phyloP scores from a whole-genome alignment of 2,329 filamentous ascomycete species.

The Colletotrichum spinosum region DNA sequence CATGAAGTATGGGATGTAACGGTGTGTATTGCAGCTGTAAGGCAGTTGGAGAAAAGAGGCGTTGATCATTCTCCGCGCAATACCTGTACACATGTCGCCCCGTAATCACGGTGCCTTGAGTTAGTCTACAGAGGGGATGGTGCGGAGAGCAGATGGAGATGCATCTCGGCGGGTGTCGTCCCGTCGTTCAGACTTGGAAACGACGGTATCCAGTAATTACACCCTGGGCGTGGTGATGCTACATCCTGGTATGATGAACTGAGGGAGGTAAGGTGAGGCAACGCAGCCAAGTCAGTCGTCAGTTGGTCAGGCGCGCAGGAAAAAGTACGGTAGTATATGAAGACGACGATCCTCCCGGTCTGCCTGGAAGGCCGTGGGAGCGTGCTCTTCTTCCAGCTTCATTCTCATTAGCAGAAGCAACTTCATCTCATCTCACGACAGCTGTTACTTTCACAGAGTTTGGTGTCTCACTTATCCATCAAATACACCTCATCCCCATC shows the following conservation, averaged over 20 bases:
- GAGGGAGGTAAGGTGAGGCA: slow-evolving; percentile 13
- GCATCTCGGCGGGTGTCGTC: slow-evolving; percentile 40
- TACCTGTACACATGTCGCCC: no score
- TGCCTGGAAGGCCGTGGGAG: not conserved
- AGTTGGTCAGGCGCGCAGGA: not conserved
- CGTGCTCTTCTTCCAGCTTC: no score
- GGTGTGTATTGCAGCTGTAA: not conserved
- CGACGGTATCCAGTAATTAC: not conserved
- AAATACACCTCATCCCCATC: no score
- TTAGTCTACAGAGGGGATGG: not conserved
- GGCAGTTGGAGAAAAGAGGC: slow-evolving; percentile 31
- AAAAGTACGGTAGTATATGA: slow-evolving; percentile 28
- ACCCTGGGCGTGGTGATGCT: slow-evolving; percentile 15
- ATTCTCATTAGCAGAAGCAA: no score
- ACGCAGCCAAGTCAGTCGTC: not conserved
- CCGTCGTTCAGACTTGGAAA: slow-evolving; percentile 35
- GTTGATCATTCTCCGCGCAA: slow-evolving; percentile 21
- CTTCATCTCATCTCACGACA: no score
- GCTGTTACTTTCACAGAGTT: no score
- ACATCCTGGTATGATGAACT: not conserved
- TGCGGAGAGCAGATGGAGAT: slow-evolving; percentile 39
- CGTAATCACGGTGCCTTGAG: no score
- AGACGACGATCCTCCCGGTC: slow-evolving; percentile 7
- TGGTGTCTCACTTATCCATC: no score
- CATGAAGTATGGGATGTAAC: slow-evolving; percentile 14